Percentiles rank a stretch among this genome's conserved stretches.
Conservation (phyloP, 805 yeast genomes). For the Sugiyamaella qingdaonensis region DNA sequence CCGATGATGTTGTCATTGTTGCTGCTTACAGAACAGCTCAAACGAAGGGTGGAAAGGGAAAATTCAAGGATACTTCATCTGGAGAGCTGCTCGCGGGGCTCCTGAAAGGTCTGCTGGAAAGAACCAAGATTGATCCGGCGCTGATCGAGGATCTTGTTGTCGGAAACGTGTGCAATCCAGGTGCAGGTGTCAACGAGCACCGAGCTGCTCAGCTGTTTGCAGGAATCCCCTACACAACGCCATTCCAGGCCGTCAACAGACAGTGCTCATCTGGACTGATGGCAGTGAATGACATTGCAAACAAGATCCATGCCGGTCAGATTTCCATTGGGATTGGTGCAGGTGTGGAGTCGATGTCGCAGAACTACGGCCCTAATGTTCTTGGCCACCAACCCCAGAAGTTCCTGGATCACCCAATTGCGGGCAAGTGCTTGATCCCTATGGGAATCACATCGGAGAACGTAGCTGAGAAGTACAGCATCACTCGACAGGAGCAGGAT, state of each 20-base stretch:
- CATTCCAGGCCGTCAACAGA: slow-evolving; percentile 82
- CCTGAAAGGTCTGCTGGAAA: slow-evolving; percentile 55
- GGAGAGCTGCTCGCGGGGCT: slow-evolving; percentile 72
- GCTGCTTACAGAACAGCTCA: slow-evolving; percentile 89
- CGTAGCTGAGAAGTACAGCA: slow-evolving; percentile 62
- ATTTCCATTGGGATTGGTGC: slow-evolving; percentile 86
- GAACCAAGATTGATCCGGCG: slow-evolving; percentile 46
- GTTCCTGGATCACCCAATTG: slow-evolving; percentile 39
- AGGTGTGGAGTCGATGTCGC: slow-evolving; percentile 95
- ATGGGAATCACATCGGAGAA: slow-evolving; percentile 97
- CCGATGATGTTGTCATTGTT: slow-evolving; percentile 88
- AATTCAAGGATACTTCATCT: slow-evolving; percentile 74
- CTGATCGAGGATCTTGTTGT: slow-evolving; percentile 79
- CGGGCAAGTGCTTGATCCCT: slow-evolving; percentile 80
- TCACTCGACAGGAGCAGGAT: slow-evolving; percentile 74
- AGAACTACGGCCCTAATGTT: slow-evolving; percentile 77
- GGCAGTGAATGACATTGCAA: slow-evolving; percentile 86
- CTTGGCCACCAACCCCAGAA: slow-evolving; percentile 56
- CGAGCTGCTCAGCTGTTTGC: slow-evolving; percentile 89
- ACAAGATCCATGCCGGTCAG: slow-evolving; percentile 81
- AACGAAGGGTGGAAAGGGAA: slow-evolving; percentile 83
- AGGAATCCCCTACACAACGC: slow-evolving; percentile 76
- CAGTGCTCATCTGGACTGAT: slow-evolving; percentile 94
- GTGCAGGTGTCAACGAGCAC: slow-evolving; percentile 94
- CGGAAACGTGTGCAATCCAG: slow-evolving; percentile 88